Base-by-base conservation (phyloP, 2,329 filamentous ascomycete genomes). In the Alternaria viburni region DNA sequence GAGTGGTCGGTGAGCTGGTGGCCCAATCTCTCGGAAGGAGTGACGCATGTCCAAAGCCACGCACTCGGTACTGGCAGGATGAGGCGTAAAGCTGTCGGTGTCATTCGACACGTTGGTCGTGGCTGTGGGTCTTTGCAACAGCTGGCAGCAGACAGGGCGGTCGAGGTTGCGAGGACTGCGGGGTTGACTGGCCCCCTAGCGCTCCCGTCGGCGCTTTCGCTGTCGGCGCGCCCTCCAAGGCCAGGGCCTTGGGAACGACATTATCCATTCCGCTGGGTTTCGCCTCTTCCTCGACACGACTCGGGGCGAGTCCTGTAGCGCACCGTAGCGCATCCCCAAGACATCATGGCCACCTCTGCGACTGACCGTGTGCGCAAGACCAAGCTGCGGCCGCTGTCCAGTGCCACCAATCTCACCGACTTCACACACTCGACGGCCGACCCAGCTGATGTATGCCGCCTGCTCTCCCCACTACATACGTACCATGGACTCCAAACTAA, bases 391-490 rank as follows among this genome's bases (percentile, higher is more conserved):
- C 68, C 68, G 58, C 66, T 70, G 51, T 70, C 68, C 49, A 67
- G 62, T 50, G 68, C 68, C 25, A 70, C 68, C n/a, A 67, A 70
- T 41, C 68, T 70, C 26, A 70, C 66, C 26, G 68, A 69, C 64
- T 57, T 65, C 44, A 70, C 66, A 11, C 61, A 62, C 41, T 69
- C 68, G 25, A 69, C 68, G 26, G 44, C 65, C 28, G 64, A 70
- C 45, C 46, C 68, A n/a, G 36, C 36, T 41, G 68, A 70, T 57
- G 68, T 70, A 69, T 52, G 68, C 58, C 64, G 47, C 56, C 47
- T 30, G 47, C 60, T 28, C 61, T 36, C 59, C 59, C 61, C 62
- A 30, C 63, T 52, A 50, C 61, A 54, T 28, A 11, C 58, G 49
- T 60, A 61, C 61, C 44, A 44, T 6, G 41, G 11, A 55, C 52